A percentile compares a stretch with the other conserved stretches of the same genome.
These are phyloP conservation scores for Saccharomycopsis vini DNA, from an alignment of 805 yeast species.

Conservation along the genomic window DNA sequence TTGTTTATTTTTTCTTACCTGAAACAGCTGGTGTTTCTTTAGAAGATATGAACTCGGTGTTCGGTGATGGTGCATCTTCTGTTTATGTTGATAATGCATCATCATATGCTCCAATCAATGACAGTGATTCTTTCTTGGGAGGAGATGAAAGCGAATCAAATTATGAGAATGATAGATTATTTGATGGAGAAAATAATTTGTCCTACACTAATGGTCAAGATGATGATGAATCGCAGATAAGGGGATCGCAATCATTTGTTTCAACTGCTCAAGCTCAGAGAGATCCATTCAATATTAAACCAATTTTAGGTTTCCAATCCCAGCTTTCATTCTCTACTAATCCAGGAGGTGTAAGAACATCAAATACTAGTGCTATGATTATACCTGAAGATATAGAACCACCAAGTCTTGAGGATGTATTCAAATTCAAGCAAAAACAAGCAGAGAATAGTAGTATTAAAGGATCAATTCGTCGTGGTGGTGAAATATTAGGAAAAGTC, in stretches of 20 bases:
- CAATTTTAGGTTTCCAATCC: slow-evolving; percentile 22
- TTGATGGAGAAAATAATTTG: slow-evolving; percentile 1
- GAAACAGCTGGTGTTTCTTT: slow-evolving; percentile 84
- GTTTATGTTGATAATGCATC: slow-evolving; percentile 26
- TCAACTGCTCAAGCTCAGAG: slow-evolving; percentile 15
- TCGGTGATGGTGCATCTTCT: slow-evolving; percentile 52
- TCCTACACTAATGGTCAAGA: slow-evolving; percentile 1
- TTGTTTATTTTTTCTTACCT: slow-evolving; percentile 69
- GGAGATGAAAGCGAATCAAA: slow-evolving; percentile 6
- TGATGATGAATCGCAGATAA: slow-evolving; percentile 13
- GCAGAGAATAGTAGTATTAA: slow-evolving; percentile 25
- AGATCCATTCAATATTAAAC: slow-evolving; percentile 10
- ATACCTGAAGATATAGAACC: slow-evolving; percentile 27
- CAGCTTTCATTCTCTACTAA: slow-evolving; percentile 35
- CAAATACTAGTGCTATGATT: slow-evolving; percentile 6
- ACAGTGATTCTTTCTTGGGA: slow-evolving; percentile 21
- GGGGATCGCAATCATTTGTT: slow-evolving; percentile 13
- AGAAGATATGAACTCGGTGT: slow-evolving; percentile 88
- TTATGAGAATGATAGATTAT: slow-evolving; percentile 12
- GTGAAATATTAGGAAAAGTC: slow-evolving; percentile 30
- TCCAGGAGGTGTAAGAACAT: slow-evolving; percentile 25
- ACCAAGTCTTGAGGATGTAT: slow-evolving; percentile 31
- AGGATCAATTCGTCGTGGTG: slow-evolving; percentile 35
- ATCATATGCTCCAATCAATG: slow-evolving; percentile 21
- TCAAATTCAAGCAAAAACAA: slow-evolving; percentile 27